Conservation (phyloP, 139 green algal genomes). For the Chlorella sp. region DNA sequence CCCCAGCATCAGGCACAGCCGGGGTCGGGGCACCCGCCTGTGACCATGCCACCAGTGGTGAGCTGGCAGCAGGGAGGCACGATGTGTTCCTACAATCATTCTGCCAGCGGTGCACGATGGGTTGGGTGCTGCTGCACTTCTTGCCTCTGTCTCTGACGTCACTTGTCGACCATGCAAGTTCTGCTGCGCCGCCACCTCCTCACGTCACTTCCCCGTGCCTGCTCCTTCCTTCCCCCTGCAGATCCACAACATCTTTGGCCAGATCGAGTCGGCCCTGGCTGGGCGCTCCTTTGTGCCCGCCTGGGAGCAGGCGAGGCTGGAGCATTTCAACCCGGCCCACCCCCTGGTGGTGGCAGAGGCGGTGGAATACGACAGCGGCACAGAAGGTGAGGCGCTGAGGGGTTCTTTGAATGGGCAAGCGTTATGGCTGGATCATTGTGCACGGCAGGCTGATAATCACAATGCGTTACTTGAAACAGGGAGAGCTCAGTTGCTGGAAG, state of each 20-base stretch:
- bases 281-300: slow-evolving; percentile 23
- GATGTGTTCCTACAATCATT: too few species aligned
- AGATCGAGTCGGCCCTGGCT: slow-evolving; percentile 14
- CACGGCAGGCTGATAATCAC: too few species aligned
- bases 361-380: slow-evolving; percentile 2
- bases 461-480: too few species aligned
- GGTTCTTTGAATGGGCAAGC: neutral
- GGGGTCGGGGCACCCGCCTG: neutral
- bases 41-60: slow-evolving; percentile 18
- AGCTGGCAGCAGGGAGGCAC: neutral
- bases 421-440: neutral
- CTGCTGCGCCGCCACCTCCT: too few species aligned
- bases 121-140: neutral
- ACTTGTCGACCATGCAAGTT: neutral
- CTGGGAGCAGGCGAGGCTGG: neutral
- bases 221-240: neutral
- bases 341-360: slow-evolving; percentile 11
- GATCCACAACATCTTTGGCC: slow-evolving; percentile 8
- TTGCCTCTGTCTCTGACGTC: neutral
- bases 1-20: neutral
- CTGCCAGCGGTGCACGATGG: neutral
- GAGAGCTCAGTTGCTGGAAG: too few species aligned
- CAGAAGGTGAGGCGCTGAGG: neutral
- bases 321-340: neutral
- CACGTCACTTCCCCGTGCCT: neutral